Conservation (phyloP, 257 asterid species). For the Plantago elongata region DNA sequence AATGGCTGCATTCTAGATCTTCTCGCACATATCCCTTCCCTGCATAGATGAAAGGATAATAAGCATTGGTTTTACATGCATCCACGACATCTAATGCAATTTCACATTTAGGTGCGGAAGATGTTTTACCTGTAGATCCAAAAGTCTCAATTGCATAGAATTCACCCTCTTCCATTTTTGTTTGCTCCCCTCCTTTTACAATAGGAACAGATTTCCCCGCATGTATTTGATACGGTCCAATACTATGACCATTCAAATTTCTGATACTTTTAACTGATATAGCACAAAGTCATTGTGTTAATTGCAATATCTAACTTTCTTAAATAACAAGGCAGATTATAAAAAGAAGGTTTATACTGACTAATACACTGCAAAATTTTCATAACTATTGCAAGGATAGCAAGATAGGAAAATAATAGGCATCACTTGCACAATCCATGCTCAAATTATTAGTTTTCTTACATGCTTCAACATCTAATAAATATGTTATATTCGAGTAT, state of each 20-base stretch:
- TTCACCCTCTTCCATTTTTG: constrained; percentile 99
- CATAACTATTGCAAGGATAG: background rate
- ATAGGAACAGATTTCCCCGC: constrained; percentile 99
- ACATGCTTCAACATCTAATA: background rate
- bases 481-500: constrained; percentile 4
- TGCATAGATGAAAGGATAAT: constrained; percentile 24
- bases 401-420: background rate
- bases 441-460: background rate
- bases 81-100: constrained; percentile 7
- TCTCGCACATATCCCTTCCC: constrained; percentile 96
- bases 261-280: constrained; percentile 88
- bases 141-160: constrained; percentile 96
- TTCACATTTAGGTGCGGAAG: background rate
- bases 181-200: constrained; percentile 97
- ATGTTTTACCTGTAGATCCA: constrained; percentile 79
- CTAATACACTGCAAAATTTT: background rate
- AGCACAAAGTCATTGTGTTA: constrained; percentile 23
- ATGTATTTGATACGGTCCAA: constrained; percentile 89
- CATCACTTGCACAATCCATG: background rate
- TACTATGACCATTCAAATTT: constrained; percentile 92
- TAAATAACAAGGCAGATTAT: background rate
- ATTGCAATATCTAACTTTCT: constrained; percentile 9
- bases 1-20: constrained; percentile 97
- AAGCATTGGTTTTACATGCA: constrained; percentile 4
- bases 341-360: background rate